Base-by-base conservation (phyloP, 2,329 filamentous ascomycete species). In the Penicillium verrucosum region DNA sequence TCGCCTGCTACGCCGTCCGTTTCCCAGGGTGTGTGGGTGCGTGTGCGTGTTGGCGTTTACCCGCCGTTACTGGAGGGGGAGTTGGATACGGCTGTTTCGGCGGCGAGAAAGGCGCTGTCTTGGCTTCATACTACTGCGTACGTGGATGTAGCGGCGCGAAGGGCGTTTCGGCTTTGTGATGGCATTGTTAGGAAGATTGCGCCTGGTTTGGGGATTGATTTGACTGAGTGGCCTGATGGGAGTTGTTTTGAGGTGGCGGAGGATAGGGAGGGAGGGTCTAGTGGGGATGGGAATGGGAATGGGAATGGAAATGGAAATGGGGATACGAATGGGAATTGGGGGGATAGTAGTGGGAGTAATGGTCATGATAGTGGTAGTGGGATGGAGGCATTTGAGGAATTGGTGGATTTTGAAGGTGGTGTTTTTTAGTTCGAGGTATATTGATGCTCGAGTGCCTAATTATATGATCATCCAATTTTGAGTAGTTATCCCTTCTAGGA, bases 101-200 rank as follows among this genome's bases (percentile, higher is more conserved):
- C 68, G 12, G 61, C 68, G 12, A 74, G 69, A 55, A 78, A 77
- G 49, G 73, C 70, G 2, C 58, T 77, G 6, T 56, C 54, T 23
- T 78, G 75, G 75, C 66, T 78, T 0, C 64, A 73, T 54, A 56
- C 66, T 2, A 67, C 77, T 54, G 68, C 68, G 6, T 32, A 51
- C 11, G 65, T 70, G 14, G 69, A 72, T 36, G 42, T 60, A 1
- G 70, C 73, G 2, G 69, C 74, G 2, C 54, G 61, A 7, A 67
- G 73, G 11, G 75, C 75, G 0, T 78, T 75, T 58, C 6, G 63
- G 8, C 56, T 73, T 5, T 74, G 72, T 55, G 66, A 71, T 54
- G 56, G 60, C 6, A 60, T 76, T 46, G 53, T 76, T 16, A 60
- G 56, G 16, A 69, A 68, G 8, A 68, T 74, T 37, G 70, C 64